Conservation (phyloP, 345 rosid species). For the Dimocarpus longan region DNA sequence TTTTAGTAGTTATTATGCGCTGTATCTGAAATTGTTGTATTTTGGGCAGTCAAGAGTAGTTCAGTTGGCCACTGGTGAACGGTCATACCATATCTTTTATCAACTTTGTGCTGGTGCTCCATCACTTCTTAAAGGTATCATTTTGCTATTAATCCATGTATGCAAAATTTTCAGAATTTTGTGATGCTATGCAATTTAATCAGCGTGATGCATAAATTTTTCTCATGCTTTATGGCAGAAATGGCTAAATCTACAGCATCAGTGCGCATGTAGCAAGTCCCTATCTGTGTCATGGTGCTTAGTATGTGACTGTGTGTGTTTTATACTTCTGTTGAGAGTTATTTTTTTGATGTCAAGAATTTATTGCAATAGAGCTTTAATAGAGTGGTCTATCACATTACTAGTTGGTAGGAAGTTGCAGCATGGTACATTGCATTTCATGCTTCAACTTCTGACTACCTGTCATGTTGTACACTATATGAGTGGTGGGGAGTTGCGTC, state of each 20-base stretch:
- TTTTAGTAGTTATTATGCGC: constrained; percentile 18
- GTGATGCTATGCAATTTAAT: constrained; percentile 7
- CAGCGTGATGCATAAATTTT: constrained; percentile 2
- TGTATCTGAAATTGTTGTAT: constrained; percentile 38
- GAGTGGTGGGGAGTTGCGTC: too few relatives aligned
- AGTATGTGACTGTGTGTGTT: too few relatives aligned
- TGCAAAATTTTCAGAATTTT: constrained; percentile 16
- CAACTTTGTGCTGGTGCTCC: constrained; percentile 97
- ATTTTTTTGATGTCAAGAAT: constrained; percentile 14
- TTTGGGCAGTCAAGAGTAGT: constrained; percentile 92
- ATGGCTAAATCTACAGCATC: not conserved
- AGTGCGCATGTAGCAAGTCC: not conserved
- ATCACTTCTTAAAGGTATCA: constrained; percentile 72
- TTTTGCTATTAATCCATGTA: constrained; percentile 5
- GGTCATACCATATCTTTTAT: constrained; percentile 91
- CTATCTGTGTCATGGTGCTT: not conserved
- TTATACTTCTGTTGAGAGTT: not conserved
- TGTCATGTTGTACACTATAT: too few relatives aligned
- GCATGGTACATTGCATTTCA: not conserved
- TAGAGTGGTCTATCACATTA: not conserved
- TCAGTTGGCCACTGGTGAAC: constrained; percentile 83
- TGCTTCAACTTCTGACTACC: too few relatives aligned
- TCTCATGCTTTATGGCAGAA: not conserved
- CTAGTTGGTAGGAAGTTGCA: constrained; percentile 9
- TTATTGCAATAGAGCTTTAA: not conserved